These are phyloP conservation scores for Rhynchosporium graminicola DNA, from an alignment of 2,329 filamentous ascomycete species.

Conservation along the genomic window DNA sequence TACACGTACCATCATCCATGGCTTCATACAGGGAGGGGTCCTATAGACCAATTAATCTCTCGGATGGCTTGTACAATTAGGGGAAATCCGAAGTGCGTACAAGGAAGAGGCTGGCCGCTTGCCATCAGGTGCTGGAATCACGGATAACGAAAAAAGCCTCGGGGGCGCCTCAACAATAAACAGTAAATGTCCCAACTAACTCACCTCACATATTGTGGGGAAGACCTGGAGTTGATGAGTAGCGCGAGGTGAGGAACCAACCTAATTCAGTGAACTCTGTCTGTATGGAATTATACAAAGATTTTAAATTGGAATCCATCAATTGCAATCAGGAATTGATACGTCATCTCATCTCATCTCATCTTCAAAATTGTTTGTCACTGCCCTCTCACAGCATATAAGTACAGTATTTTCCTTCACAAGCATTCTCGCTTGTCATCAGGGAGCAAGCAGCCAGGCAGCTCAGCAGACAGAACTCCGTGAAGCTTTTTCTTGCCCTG, in stretches of 20 bases:
- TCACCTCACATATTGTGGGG: conserved; percentile 8
- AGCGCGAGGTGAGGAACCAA: not conserved
- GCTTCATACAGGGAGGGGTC: not conserved
- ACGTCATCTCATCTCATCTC: conserved; percentile 3
- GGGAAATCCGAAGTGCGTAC: not conserved
- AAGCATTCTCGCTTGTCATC: too few species aligned
- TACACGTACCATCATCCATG: not conserved
- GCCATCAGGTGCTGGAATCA: not conserved
- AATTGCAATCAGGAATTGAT: not conserved
- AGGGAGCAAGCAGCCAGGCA: too few species aligned
- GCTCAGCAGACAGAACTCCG: too few species aligned
- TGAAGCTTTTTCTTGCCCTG: too few species aligned
- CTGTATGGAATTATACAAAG: not conserved
- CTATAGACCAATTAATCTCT: not conserved
- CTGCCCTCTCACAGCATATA: not conserved
- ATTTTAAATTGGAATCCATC: not conserved
- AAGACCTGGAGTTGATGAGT: not conserved
- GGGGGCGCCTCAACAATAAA: conserved; percentile 4
- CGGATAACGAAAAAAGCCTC: not conserved
- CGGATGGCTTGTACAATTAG: not conserved
- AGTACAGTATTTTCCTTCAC: too few species aligned
- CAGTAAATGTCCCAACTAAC: not conserved
- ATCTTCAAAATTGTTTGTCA: not conserved
- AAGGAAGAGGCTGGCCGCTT: conserved; percentile 2
- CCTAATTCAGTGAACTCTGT: too few species aligned